These are phyloP conservation scores for Aspergillus asperescens DNA, from an alignment of 495 filamentous ascomycete species.

Conservation along the genomic window DNA sequence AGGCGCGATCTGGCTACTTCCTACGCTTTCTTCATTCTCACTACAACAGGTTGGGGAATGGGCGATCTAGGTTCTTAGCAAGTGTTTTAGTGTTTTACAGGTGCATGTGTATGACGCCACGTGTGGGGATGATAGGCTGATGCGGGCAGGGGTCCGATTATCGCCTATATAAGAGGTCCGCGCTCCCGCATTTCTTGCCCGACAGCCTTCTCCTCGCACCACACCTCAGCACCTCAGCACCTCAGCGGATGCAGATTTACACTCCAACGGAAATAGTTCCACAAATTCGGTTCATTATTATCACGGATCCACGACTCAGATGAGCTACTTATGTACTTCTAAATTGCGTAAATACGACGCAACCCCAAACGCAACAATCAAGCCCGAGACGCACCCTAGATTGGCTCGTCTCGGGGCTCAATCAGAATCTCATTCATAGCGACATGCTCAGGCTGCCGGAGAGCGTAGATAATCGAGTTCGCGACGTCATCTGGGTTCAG, in stretches of 20 bases:
- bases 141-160: neutral
- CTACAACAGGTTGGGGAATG: too few relatives aligned
- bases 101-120: neutral
- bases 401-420: conserved; percentile 66
- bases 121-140: conserved; percentile 2
- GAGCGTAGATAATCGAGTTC: conserved; percentile 56
- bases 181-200: neutral
- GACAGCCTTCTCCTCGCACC: neutral
- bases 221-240: neutral
- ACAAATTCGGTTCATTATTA: neutral
- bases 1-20: neutral
- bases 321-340: neutral
- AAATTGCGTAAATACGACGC: neutral
- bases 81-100: too few relatives aligned
- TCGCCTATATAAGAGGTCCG: neutral
- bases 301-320: neutral
- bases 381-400: conserved; percentile 29
- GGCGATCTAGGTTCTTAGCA: too few relatives aligned
- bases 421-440: conserved; percentile 67
- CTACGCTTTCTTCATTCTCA: too few relatives aligned
- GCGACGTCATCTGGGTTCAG: conserved; percentile 60
- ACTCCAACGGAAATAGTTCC: too few relatives aligned
- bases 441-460: conserved; percentile 59
- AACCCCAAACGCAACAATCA: neutral
- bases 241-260: too few relatives aligned